Percentiles rank a stretch among this genome's conserved stretches.
Conservation (phyloP, 1,284 basidiomycete genomes). For the Tylopilus sp. region DNA sequence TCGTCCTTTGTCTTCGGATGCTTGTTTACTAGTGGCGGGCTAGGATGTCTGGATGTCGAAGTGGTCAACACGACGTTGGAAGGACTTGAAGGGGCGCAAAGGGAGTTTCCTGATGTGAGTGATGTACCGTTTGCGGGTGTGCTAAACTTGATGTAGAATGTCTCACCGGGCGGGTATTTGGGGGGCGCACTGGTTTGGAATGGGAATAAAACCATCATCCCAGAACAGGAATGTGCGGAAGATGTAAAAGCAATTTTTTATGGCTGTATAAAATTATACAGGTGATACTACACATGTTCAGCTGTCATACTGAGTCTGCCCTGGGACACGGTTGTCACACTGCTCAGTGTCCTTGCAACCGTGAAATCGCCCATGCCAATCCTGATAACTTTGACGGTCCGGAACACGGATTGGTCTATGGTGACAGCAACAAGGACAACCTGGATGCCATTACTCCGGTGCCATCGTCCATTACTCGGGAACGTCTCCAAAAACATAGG, state of each 20-base stretch:
- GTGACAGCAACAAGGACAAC: no score
- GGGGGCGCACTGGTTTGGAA: slow-evolving; percentile 58
- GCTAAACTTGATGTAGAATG: slow-evolving; percentile 57
- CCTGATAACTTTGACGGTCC: no score
- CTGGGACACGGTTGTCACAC: slow-evolving; percentile 44
- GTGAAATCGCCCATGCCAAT: no score
- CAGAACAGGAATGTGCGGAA: slow-evolving; percentile 77
- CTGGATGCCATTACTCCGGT: no score
- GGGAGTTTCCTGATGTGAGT: slow-evolving; percentile 53
- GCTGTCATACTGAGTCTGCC: slow-evolving; percentile 68
- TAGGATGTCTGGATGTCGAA: slow-evolving; percentile 61
- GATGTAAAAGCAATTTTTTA: slow-evolving; percentile 55
- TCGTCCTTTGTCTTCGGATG: neutral
- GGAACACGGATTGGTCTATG: no score
- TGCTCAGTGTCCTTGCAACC: no score
- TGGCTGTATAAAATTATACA: slow-evolving; percentile 40
- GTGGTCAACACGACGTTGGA: slow-evolving; percentile 57
- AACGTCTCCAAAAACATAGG: no score
- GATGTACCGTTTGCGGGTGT: no score
- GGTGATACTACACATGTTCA: slow-evolving; percentile 65
- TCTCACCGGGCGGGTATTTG: slow-evolving; percentile 64
- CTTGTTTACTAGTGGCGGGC: no score
- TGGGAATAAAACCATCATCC: slow-evolving; percentile 55
- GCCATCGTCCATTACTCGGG: no score
- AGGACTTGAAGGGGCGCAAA: slow-evolving; percentile 40